Percentiles rank a stretch among this genome's conserved stretches.
Evolutionary conservation across 2,329 filamentous ascomycete species (phyloP).

Genomic region (Xylariaceae sp.): DNA sequence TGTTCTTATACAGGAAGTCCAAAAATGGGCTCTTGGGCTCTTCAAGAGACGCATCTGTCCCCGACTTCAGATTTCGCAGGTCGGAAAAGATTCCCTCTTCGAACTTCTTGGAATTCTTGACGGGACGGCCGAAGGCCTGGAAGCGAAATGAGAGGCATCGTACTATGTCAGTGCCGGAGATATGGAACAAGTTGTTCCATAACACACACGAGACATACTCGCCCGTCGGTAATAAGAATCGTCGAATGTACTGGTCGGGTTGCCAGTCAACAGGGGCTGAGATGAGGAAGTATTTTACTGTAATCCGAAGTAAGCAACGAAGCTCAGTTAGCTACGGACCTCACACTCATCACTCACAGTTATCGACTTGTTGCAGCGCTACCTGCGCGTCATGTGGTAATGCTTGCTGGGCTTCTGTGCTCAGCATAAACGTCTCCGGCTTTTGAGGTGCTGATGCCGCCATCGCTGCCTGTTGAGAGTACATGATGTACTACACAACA

Average conservation of each 20-base stretch:
- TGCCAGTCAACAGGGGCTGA: conserved; percentile 98
- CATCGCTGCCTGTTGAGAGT: conserved; percentile 83
- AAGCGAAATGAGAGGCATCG: conserved; percentile 97
- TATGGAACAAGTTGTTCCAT: conserved; percentile 99
- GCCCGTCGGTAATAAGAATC: conserved; percentile 93
- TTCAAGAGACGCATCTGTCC: conserved; percentile 95
- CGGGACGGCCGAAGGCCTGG: conserved; percentile 95
- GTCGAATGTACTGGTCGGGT: conserved; percentile 91
- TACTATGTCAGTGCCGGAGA: conserved; percentile 98
- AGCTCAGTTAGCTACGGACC: conserved; percentile 1
- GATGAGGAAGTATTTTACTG: conserved; percentile 99
- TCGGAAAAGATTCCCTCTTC: conserved; percentile 99
- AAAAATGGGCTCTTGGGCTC: conserved; percentile 98
- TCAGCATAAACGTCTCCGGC: conserved; percentile 98
- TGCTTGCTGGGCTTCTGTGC: conserved; percentile 93
- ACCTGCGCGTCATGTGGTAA: conserved; percentile 96
- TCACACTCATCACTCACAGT: conserved; percentile 64
- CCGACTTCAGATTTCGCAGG: conserved; percentile 95
- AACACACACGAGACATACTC: conserved; percentile 99
- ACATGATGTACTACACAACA: conserved; percentile 58
- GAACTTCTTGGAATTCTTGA: conserved; percentile 99
- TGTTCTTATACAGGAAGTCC: conserved; percentile 99
- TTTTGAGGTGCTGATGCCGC: conserved; percentile 79
- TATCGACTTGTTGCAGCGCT: conserved; percentile 96
- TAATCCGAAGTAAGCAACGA: conserved; percentile 26